Evolutionary conservation across 768 basidiomycete genomes (phyloP).

Genomic region (Kwoniella pini): DNA sequence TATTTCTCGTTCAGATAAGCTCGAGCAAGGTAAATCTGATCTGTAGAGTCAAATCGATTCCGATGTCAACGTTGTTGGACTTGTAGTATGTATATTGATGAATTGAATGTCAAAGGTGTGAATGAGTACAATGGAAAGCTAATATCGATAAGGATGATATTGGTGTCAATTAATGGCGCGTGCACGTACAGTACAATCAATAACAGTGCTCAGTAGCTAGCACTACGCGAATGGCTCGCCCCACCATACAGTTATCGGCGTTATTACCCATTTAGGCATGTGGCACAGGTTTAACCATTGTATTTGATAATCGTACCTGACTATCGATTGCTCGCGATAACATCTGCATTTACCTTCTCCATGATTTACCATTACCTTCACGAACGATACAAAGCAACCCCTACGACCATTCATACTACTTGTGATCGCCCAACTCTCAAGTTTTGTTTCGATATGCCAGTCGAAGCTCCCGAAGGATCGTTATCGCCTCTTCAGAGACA

Average conservation of each 20-base stretch:
- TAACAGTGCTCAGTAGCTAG: neutral
- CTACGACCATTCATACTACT: no score
- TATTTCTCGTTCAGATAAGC: no score
- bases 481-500: conserved; percentile 6
- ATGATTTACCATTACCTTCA: no score
- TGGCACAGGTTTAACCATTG: neutral
- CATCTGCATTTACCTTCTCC: no score
- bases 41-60: neutral
- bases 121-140: conserved; percentile 1
- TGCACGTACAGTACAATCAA: neutral
- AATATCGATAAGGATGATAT: neutral
- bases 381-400: no score
- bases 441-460: neutral
- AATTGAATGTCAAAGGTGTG: neutral
- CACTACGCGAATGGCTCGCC: conserved; percentile 5
- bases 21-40: neutral
- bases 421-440: neutral
- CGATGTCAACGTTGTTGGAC: neutral
- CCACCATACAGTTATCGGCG: neutral
- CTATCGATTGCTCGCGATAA: neutral
- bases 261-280: conserved; percentile 10
- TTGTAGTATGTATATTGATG: neutral
- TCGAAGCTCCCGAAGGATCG: conserved; percentile 11
- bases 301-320: no score
- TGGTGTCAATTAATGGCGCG: neutral